phyloP scores from a whole-genome alignment of 352 stramenopile genomes.

The Globisporangium emineosum region DNA sequence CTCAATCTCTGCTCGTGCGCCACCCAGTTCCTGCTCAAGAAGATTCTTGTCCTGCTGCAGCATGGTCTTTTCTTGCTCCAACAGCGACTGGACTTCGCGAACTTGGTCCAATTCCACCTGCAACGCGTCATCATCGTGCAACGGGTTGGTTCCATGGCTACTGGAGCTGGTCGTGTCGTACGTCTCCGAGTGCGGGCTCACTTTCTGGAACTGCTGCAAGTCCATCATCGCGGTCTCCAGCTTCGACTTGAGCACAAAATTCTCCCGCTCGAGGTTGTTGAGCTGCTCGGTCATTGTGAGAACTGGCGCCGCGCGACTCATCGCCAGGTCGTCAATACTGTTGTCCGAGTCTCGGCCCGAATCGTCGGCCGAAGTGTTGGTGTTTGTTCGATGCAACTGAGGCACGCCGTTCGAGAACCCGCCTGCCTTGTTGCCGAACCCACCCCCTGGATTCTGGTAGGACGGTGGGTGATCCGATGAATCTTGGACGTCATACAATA shows the following conservation, averaged over 20 bases:
- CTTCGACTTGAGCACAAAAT: slow-evolving; percentile 64
- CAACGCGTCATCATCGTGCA: slow-evolving; percentile 1
- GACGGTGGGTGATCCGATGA: neutral
- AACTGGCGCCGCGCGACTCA: slow-evolving; percentile 35
- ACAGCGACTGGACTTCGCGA: slow-evolving; percentile 13
- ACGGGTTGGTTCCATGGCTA: slow-evolving; percentile 18
- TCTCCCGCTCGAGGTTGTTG: slow-evolving; percentile 70
- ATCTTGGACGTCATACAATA: slow-evolving; percentile 35
- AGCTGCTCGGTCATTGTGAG: slow-evolving; percentile 71
- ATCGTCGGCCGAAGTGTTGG: slow-evolving; percentile 41
- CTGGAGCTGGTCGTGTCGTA: slow-evolving; percentile 49
- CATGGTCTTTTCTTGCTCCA: slow-evolving; percentile 27
- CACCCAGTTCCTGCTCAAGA: slow-evolving; percentile 39
- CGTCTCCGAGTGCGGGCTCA: slow-evolving; percentile 28
- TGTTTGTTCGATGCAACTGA: slow-evolving; percentile 31
- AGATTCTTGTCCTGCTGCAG: slow-evolving; percentile 23
- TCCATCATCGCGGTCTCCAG: slow-evolving; percentile 36
- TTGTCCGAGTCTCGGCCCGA: slow-evolving; percentile 26
- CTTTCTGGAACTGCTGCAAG: slow-evolving; percentile 35
- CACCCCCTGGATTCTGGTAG: neutral
- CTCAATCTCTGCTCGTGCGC: slow-evolving; percentile 33
- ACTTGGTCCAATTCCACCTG: slow-evolving; percentile 45
- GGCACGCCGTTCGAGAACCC: slow-evolving; percentile 13
- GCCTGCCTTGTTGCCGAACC: neutral
- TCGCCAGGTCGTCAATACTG: slow-evolving; percentile 15